Evolutionary conservation across 2,329 filamentous ascomycete species (phyloP), one percentile per base, ranked within the genome.

Genomic region (Plectosphaerella cucumerina): DNA sequence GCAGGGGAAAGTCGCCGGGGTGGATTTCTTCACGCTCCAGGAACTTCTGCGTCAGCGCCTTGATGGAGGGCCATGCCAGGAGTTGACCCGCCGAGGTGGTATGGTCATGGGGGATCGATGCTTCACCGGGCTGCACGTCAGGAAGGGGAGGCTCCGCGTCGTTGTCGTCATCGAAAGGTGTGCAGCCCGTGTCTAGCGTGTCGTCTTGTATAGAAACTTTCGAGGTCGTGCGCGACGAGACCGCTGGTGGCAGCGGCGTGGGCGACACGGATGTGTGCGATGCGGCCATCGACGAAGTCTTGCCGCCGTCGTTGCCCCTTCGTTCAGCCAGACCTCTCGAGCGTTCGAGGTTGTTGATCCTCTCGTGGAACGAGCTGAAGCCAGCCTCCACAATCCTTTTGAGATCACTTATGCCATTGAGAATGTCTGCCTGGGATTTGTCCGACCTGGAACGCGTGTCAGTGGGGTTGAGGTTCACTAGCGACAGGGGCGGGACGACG

Each of bases 1-100:
- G 77, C 65, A 94, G 87, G 0, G 91, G 89, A 64, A 91, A 95
- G 57, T 87, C 81, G 50, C 82, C 80, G 22, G 85, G 76, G 48
- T 77, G 76, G 31, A 85, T 74, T 26, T 74, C 75, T 48, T 78
- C 72, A 2, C 64, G 64, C 21, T 73, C 67, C 50, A 84, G 65
- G 22, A 74, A 72, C 45, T 67, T 68, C 54, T 63, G 74, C 33
- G 89, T 83, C 62, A 97, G 64, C 55, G 77, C 70, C 63, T 76
- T 70, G 50, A 94, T 90, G 0, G 84, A 79, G 0, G 80, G 80
- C 84, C 87, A 91, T 44, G 80, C 76, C 23, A 97, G 72, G 17
- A 97, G 74, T 55, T 91, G 82, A 47, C 94, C 89, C 1, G 91
- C 91, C n/a, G 90, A 83, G 1, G 92, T 97, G 0, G 90, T 95